A percentile compares a stretch with the other conserved stretches of the same genome.
These are phyloP conservation scores for Casuarina glauca DNA, from an alignment of 306 rosid genomes.

Conservation along the genomic window DNA sequence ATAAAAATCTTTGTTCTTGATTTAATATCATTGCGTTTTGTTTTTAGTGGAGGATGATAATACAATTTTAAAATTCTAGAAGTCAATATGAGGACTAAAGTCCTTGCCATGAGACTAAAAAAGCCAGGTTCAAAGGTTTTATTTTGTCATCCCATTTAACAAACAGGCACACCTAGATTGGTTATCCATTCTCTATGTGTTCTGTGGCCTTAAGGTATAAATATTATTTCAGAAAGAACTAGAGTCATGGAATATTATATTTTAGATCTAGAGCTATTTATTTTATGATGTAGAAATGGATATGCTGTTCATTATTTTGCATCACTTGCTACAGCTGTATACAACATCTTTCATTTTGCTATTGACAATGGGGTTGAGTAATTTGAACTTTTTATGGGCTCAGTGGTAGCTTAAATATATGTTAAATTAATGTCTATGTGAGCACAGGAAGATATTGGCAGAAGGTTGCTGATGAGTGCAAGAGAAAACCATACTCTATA, in stretches of 20 bases:
- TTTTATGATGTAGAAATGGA: neutral
- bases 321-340: neutral
- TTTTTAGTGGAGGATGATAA: neutral
- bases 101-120: neutral
- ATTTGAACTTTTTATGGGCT: slow-evolving; percentile 20
- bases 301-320: neutral
- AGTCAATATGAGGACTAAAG: neutral
- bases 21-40: neutral
- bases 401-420: slow-evolving; percentile 2
- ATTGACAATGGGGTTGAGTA: slow-evolving; percentile 16
- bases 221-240: neutral
- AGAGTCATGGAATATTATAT: neutral
- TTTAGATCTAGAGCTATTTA: neutral
- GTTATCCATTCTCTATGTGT: neutral
- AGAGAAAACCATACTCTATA: slow-evolving; percentile 81
- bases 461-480: slow-evolving; percentile 72
- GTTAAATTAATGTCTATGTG: slow-evolving; percentile 23
- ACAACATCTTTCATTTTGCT: neutral
- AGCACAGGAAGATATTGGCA: slow-evolving; percentile 83
- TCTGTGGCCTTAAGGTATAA: neutral
- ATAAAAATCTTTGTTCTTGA: neutral
- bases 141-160: neutral
- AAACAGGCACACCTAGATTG: neutral
- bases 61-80: neutral
- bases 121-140: neutral